These are phyloP conservation scores for Chenopodium album DNA, from an alignment of 148 eudicot species.

Conservation along the genomic window DNA sequence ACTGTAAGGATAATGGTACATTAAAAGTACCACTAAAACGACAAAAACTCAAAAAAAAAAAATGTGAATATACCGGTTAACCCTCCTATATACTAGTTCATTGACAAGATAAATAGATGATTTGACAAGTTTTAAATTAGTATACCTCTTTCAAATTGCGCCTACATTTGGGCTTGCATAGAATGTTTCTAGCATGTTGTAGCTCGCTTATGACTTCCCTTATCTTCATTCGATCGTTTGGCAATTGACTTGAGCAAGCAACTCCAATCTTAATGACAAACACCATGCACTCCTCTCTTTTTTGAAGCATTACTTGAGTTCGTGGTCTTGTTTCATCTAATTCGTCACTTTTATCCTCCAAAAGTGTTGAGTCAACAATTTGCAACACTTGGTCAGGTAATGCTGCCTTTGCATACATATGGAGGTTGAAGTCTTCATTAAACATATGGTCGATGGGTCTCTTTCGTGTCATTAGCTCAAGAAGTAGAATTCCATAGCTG, in stretches of 20 bases:
- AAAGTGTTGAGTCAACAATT: constrained; percentile 12
- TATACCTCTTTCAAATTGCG: background rate
- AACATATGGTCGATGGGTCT: constrained; percentile 12
- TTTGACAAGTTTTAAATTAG: background rate
- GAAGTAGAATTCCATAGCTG: constrained; percentile 20
- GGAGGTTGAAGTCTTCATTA: constrained; percentile 11
- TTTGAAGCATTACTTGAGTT: background rate
- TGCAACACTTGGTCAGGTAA: constrained; percentile 21
- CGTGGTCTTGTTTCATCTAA: background rate
- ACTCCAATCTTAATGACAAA: constrained; percentile 12
- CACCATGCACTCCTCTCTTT: constrained; percentile 8
- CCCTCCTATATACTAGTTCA: too few relatives aligned
- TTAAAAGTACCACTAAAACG: too few relatives aligned
- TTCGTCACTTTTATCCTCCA: background rate
- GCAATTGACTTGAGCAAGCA: constrained; percentile 11
- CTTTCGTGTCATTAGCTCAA: constrained; percentile 17
- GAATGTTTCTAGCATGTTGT: background rate
- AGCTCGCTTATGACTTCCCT: too few relatives aligned
- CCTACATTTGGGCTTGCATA: background rate
- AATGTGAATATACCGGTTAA: too few relatives aligned
- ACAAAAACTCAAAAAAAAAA: too few relatives aligned
- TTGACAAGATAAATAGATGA: background rate
- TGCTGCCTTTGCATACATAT: constrained; percentile 13
- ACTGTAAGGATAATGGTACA: too few relatives aligned
- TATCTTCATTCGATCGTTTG: constrained; percentile 11